Conservation (phyloP, 805 yeast species). For the Myxozyma neglecta region DNA sequence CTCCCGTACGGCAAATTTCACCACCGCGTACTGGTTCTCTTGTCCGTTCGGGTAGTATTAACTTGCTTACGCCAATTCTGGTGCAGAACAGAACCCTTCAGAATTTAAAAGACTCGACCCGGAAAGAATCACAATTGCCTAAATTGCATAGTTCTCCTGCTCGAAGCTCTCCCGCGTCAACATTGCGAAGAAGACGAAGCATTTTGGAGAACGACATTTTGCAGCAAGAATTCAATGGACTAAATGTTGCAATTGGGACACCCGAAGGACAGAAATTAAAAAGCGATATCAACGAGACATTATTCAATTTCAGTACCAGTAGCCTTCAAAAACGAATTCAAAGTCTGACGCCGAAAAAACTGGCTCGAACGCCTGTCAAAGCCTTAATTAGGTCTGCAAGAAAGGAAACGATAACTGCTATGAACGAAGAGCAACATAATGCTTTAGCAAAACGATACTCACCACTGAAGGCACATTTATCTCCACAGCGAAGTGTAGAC, state of each 20-base stretch:
- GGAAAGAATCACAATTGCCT: background rate
- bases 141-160: background rate
- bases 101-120: background rate
- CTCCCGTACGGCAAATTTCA: background rate
- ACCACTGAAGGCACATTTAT: constrained; percentile 17
- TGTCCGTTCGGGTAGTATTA: background rate
- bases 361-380: constrained; percentile 20
- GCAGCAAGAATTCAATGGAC: constrained; percentile 17
- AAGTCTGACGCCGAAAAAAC: constrained; percentile 27
- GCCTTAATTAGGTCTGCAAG: constrained; percentile 6
- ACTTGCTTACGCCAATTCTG: background rate
- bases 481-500: constrained; percentile 4
- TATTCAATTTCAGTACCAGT: constrained; percentile 16
- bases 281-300: constrained; percentile 21
- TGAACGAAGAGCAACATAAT: constrained; percentile 23
- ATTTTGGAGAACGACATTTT: constrained; percentile 10
- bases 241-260: constrained; percentile 19
- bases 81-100: background rate
- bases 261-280: constrained; percentile 27
- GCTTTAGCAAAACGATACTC: constrained; percentile 26
- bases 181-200: constrained; percentile 13
- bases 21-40: background rate
- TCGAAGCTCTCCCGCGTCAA: constrained; percentile 13
- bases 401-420: constrained; percentile 1
- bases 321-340: constrained; percentile 28